These are phyloP conservation scores for Physcomitrium patens DNA, from an alignment of 225 moss, liverwort and hornwort species.

Conservation along the genomic window DNA sequence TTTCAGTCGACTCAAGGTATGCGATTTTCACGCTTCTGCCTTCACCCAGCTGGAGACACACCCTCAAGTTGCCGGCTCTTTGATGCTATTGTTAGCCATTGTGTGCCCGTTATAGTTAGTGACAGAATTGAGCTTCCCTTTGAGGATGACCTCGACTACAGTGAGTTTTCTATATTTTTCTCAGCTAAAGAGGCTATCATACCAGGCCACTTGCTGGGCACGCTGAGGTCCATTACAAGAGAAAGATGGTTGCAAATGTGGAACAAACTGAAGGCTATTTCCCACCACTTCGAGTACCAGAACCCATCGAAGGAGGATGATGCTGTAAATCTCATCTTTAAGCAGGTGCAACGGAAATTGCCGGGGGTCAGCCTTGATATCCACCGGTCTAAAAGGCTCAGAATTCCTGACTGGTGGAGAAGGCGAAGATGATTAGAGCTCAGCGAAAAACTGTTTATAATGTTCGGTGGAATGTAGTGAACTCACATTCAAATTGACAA, in stretches of 20 bases:
- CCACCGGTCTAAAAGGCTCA: slow-evolving; percentile 67
- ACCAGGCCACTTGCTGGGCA: slow-evolving; percentile 54
- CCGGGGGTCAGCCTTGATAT: slow-evolving; percentile 54
- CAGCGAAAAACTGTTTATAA: no score
- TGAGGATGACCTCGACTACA: slow-evolving; percentile 81
- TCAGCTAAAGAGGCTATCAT: slow-evolving; percentile 66
- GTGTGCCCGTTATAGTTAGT: slow-evolving; percentile 84
- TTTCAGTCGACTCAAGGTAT: slow-evolving; percentile 73
- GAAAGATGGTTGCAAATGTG: slow-evolving; percentile 70
- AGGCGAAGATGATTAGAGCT: slow-evolving; percentile 17
- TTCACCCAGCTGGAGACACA: slow-evolving; percentile 89
- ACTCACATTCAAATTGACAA: no score
- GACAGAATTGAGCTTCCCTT: slow-evolving; percentile 90
- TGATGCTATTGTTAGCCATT: slow-evolving; percentile 86
- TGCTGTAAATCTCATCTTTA: slow-evolving; percentile 85
- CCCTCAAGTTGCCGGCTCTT: slow-evolving; percentile 89
- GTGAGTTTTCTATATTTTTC: slow-evolving; percentile 66
- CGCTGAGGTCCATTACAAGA: slow-evolving; percentile 46
- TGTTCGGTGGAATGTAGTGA: no score
- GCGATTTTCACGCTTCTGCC: slow-evolving; percentile 73
- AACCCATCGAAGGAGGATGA: slow-evolving; percentile 68
- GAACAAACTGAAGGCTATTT: slow-evolving; percentile 52
- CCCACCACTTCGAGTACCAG: slow-evolving; percentile 77
- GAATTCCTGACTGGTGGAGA: slow-evolving; percentile 69
- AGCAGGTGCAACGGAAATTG: slow-evolving; percentile 71